Evolutionary conservation across 208 protist genomes (phyloP), one percentile per base, ranked within the genome.

Genomic region (Porcisia hertigi): DNA sequence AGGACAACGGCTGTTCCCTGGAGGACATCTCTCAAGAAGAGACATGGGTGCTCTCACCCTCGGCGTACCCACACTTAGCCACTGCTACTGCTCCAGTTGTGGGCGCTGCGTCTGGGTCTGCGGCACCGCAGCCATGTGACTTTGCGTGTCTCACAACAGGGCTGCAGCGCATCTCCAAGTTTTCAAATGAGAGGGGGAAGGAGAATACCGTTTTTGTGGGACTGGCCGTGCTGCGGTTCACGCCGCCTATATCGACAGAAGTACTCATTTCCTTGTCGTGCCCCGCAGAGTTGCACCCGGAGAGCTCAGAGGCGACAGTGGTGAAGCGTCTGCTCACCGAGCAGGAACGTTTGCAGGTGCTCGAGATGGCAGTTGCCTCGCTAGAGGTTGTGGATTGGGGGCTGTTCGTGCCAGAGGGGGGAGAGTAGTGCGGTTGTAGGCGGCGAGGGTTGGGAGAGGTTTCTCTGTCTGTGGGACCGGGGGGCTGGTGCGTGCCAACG

Each of bases 161-260:
- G 9, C 57, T 82, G 34, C 88, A 93, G 81, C 79, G 71, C 39
- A 86, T 95, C n/a, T 84, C 86, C 47, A 95, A 95, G 85, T 95
- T 78, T 67, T 82, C 75, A 0, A 91, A 94, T 71, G 89, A 95
- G 64, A 54, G n/a, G 23, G 91, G 91, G 12, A 86, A 66, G 47
- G 91, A 95, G 73, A 95, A 91, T 55, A 74, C 81, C 14, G 83
- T 95, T 7, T 89, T 86, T 71, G 86, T 95, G 3, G 80, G 77
- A 1, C 63, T 95, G 47, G 82, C 71, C 2, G 85, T 94, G 53
- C 70, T 94, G 69, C 88, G 91, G 23, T 88, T 92, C 57, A 66
- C 55, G n/a, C 77, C 88, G n/a, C 86, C 82, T 30, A 69, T 90
- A 34, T 81, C 91, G 1, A 90, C 91, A 6, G 89, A 95, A 41